Evolutionary conservation across 139 green algal genomes (phyloP), one percentile per base, ranked within the genome.

Genomic region (Pleodorina starrii): DNA sequence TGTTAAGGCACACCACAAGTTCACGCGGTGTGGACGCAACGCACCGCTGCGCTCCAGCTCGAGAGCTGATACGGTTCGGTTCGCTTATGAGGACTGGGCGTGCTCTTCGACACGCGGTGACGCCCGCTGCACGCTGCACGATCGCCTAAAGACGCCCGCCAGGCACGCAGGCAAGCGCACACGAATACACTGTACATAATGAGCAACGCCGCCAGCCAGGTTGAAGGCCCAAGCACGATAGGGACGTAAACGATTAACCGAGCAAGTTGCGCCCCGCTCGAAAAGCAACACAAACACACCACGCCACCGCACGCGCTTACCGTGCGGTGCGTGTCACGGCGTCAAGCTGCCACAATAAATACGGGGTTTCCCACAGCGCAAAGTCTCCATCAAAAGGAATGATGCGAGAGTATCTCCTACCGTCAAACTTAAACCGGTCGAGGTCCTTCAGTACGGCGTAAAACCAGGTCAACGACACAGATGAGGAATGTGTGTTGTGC

Each of bases 321-420:
- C 54, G 38, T 77, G 35, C 32, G 32, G 12, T 46, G 10, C 69
- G 35, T 23, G 36, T 48, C 36, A 32, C 69, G 16, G 5, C 19
- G 36, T 32, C 69, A 46, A 21, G 17, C 36, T 77, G 36, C 69
- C 36, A 7, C 38, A 77, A 77, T 77, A 48, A 77, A 77, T 48
- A 46, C 7, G 35, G 57, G 57, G 19, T 16, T 69, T n/a, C n/a
- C 57, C 57, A 69, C 9, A 5, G 21, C n/a, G n/a, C n/a, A 23
- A 69, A 50, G 36, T 76, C 68, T 76, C 68, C 68, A 76, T 76
- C n/a, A 12, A 76, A 76, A 44, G 68, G 7, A 48, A 76, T 46
- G 68, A 76, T 76, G 68, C 36, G 68, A 76, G 35, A 29, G 6
- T 25, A 32, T 76, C 35, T 76, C 16, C 32, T 48, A 46, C 23